phyloP scores from a whole-genome alignment of 352 stramenopile genomes.

The Pythium monospermum region DNA sequence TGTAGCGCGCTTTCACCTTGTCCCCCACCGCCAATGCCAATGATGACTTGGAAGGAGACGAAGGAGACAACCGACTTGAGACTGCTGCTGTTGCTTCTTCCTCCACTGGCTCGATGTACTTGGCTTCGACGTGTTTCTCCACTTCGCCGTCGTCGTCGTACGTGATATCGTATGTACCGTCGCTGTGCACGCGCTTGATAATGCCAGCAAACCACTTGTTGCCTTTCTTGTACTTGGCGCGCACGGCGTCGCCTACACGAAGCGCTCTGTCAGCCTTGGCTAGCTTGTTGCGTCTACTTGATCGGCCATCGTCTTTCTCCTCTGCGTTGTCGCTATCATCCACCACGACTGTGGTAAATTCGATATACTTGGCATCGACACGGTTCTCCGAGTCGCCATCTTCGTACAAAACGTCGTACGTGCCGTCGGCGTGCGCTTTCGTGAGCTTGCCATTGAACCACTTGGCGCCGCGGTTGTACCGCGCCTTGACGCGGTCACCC shows the following conservation, averaged over 20 bases:
- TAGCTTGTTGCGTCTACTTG: too few relatives aligned
- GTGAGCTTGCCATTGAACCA: constrained; percentile 43
- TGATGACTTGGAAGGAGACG: constrained; percentile 4
- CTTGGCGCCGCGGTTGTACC: constrained; percentile 35
- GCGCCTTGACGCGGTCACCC: constrained; percentile 30
- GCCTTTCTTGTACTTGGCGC: constrained; percentile 30
- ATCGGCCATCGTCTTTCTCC: too few relatives aligned
- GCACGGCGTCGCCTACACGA: constrained; percentile 1
- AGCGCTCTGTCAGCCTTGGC: neutral
- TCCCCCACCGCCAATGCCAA: constrained; percentile 21
- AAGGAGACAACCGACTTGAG: too few relatives aligned
- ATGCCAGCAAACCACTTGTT: constrained; percentile 44
- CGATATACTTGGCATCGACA: constrained; percentile 24
- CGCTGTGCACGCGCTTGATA: constrained; percentile 38
- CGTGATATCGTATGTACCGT: constrained; percentile 57
- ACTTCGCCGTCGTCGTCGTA: constrained; percentile 72
- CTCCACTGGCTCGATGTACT: constrained; percentile 10
- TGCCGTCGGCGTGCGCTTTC: constrained; percentile 38
- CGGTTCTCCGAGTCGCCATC: constrained; percentile 49
- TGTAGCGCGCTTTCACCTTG: constrained; percentile 41
- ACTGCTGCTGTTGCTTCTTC: neutral
- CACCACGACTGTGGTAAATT: constrained; percentile 10
- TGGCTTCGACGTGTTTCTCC: constrained; percentile 7
- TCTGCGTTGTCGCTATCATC: neutral
- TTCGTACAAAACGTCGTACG: constrained; percentile 54